Conservation (phyloP, 192 early-diverging fungal species). For the Linnemannia exigua region DNA sequence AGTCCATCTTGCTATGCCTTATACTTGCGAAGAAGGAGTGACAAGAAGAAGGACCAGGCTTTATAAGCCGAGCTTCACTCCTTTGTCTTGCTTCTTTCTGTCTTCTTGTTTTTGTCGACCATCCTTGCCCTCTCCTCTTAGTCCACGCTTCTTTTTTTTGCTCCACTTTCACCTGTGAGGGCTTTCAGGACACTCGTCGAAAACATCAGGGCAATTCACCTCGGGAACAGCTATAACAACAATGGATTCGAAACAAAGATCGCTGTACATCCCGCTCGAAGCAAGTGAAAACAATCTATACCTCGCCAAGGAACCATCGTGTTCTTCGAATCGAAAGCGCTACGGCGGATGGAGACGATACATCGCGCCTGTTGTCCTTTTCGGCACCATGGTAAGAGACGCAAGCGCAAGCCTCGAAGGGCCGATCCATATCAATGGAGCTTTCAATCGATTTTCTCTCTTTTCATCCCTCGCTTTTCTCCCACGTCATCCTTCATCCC, state of each 20-base stretch:
- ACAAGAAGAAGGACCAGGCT: background rate
- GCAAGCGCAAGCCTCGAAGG: too few relatives aligned
- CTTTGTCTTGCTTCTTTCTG: background rate
- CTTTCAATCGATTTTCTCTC: background rate
- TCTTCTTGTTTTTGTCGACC: background rate
- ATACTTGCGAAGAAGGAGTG: background rate
- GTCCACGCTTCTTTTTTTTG: background rate
- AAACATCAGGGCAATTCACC: too few relatives aligned
- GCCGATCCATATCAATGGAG: too few relatives aligned
- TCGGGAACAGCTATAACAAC: background rate
- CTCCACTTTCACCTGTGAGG: too few relatives aligned
- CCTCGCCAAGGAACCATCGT: background rate
- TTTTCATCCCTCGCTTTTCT: background rate
- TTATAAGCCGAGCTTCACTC: background rate
- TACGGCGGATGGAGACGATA: background rate
- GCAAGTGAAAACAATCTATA: background rate
- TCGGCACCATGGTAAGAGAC: conserved; percentile 1
- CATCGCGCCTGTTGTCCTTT: background rate
- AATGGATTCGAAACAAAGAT: background rate
- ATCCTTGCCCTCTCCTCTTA: background rate
- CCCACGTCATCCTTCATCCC: background rate
- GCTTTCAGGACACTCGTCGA: too few relatives aligned
- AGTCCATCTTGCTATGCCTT: background rate
- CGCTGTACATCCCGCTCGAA: background rate
- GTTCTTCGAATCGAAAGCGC: background rate